Evolutionary conservation across 1,284 basidiomycete genomes (phyloP).

Genomic region (Tilletia caries): DNA sequence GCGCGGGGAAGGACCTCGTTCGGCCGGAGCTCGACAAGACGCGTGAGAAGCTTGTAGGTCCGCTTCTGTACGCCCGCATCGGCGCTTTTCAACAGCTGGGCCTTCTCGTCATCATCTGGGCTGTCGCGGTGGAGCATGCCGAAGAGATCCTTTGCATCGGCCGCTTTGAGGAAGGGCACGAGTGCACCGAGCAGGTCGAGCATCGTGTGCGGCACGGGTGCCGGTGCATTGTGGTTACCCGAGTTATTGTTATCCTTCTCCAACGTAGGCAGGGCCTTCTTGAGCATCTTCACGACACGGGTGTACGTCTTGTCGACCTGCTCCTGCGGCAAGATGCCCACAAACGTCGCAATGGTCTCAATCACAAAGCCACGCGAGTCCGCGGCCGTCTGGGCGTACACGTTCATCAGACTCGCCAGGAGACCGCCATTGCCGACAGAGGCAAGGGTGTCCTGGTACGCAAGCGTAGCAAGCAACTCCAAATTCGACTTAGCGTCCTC

Average conservation of each 20-base stretch:
- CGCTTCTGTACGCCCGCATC: conserved; percentile 90
- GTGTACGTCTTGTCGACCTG: conserved; percentile 73
- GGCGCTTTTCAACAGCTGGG: conserved; percentile 61
- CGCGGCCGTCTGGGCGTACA: conserved; percentile 78
- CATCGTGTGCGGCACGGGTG: conserved; percentile 68
- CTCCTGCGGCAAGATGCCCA: conserved; percentile 64
- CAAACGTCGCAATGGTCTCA: conserved; percentile 82
- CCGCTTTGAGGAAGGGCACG: conserved; percentile 60
- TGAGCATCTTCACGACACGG: conserved; percentile 75
- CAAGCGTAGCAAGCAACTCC: conserved; percentile 70
- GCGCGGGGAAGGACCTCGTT: not conserved
- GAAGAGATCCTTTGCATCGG: conserved; percentile 54
- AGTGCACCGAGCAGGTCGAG: conserved; percentile 86
- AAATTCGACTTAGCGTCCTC: conserved; percentile 69
- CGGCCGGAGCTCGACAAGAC: conserved; percentile 49
- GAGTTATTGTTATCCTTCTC: conserved; percentile 24
- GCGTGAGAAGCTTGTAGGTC: conserved; percentile 80
- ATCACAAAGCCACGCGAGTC: conserved; percentile 80
- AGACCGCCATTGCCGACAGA: conserved; percentile 56
- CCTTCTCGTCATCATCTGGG: conserved; percentile 56
- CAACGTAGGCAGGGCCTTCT: conserved; percentile 63
- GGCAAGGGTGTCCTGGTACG: conserved; percentile 62
- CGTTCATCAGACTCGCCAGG: conserved; percentile 90
- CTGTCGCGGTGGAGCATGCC: conserved; percentile 56
- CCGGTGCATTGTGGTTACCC: conserved; percentile 16